Conservation (phyloP, 306 rosid genomes). For the Medicago truncatula region MtrunA17r5.0-ANR NC_053049.1:48285501-48286000, state of each 20-base stretch:
- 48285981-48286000: no score
- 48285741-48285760: conserved; percentile 46
- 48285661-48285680: background rate
- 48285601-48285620: conserved; percentile 5
- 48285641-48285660: background rate
- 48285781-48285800: conserved; percentile 97
- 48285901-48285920: background rate
- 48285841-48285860: conserved; percentile 93
- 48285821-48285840: conserved; percentile 92
- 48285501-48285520: background rate
- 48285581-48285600: conserved; percentile 36
- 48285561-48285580: background rate
- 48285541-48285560: background rate
- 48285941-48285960: no score
- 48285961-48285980: no score
- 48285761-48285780: conserved; percentile 81
- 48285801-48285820: conserved; percentile 79
- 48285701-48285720: conserved; percentile 42
- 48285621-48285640: conserved; percentile 45
- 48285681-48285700: background rate
- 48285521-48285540: no score
- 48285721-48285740: conserved; percentile 55
- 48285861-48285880: conserved; percentile 47
- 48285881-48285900: background rate
- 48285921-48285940: no score